phyloP scores from a whole-genome alignment of 2,329 filamentous ascomycete genomes.

The Xylaria arbuscula region DNA sequence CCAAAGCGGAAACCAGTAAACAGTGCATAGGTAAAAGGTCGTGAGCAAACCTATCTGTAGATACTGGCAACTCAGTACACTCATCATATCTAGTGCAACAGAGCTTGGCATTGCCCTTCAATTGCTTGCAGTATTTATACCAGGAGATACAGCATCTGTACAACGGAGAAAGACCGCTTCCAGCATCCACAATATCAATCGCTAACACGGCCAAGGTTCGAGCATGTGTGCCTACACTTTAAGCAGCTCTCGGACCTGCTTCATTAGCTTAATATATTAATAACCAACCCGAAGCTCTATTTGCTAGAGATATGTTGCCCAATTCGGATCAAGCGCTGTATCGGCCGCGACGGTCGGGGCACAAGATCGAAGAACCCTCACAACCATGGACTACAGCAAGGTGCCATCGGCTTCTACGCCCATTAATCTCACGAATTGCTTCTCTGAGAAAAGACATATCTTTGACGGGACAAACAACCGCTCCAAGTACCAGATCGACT shows the following conservation, averaged over 20 bases:
- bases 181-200: constrained; percentile 17
- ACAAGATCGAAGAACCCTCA: constrained; percentile 37
- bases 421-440: constrained; percentile 56
- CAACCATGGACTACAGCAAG: constrained; percentile 56
- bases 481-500: constrained; percentile 4
- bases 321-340: constrained; percentile 37
- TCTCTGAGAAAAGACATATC: constrained; percentile 52
- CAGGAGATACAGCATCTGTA: background rate
- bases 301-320: constrained; percentile 35
- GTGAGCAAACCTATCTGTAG: constrained; percentile 8
- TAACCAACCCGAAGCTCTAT: constrained; percentile 17
- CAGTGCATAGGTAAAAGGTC: constrained; percentile 30
- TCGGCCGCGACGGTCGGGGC: constrained; percentile 39
- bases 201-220: constrained; percentile 2
- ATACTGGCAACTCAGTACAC: constrained; percentile 16
- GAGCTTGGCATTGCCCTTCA: constrained; percentile 5
- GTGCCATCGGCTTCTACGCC: constrained; percentile 57
- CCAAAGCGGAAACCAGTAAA: constrained; percentile 47
- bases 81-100: background rate
- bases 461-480: constrained; percentile 14
- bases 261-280: constrained; percentile 7
- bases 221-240: constrained; percentile 11
- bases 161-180: background rate
- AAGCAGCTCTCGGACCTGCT: constrained; percentile 20
- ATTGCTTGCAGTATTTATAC: constrained; percentile 17